Evolutionary conservation across 352 stramenopile genomes (phyloP).

Genomic region (Globisporangium cylindrosporum): DNA sequence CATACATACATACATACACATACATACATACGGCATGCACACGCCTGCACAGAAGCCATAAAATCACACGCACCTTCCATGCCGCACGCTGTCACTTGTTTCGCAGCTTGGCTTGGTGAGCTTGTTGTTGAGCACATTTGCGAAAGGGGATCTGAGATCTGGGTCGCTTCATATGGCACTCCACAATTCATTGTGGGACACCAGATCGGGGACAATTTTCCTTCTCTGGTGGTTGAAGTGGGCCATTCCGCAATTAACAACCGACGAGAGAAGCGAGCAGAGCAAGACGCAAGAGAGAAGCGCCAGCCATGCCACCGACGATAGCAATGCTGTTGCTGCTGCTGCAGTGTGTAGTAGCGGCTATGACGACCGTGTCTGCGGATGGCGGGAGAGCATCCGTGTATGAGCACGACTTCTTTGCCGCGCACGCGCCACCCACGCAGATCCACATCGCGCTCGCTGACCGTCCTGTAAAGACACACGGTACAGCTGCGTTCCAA

Average conservation of each 20-base stretch:
- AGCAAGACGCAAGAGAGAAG: background rate
- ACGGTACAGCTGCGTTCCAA: background rate
- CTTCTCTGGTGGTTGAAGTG: constrained; percentile 6
- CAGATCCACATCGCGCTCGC: constrained; percentile 33
- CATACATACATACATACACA: background rate
- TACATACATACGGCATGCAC: background rate
- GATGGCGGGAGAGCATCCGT: background rate
- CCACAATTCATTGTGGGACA: background rate
- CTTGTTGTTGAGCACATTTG: too few relatives aligned
- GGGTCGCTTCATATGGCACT: background rate
- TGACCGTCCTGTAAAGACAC: background rate
- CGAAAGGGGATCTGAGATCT: background rate
- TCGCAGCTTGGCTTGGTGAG: too few relatives aligned
- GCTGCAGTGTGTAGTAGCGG: background rate
- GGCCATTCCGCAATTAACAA: constrained; percentile 7
- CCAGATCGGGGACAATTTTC: background rate
- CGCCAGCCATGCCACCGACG: background rate
- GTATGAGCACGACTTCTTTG: constrained; percentile 14
- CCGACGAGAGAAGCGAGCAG: background rate
- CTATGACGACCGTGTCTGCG: background rate
- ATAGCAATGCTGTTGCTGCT: background rate
- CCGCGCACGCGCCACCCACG: constrained; percentile 7
- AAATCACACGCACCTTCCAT: background rate
- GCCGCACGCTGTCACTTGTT: too few relatives aligned
- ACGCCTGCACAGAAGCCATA: background rate